Evolutionary conservation across 768 basidiomycete genomes (phyloP).

Genomic region (Phlegmacium glaucopus): DNA sequence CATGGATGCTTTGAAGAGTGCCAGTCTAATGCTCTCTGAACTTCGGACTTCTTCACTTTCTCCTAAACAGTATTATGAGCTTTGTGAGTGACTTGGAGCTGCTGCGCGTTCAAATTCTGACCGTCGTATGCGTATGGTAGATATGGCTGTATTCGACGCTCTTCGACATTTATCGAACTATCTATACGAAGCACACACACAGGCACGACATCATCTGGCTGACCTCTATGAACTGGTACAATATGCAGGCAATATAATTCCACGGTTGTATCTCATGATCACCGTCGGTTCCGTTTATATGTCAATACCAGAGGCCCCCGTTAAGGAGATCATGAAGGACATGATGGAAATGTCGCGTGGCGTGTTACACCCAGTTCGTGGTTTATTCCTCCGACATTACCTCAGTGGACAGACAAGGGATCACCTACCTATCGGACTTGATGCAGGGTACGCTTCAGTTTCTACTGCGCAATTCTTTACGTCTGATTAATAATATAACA

Average conservation of each 20-base stretch:
- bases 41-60: conserved; percentile 89
- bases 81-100: conserved; percentile 57
- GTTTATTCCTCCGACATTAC: conserved; percentile 94
- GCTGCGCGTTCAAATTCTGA: conserved; percentile 7
- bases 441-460: conserved; percentile 60
- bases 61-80: conserved; percentile 98
- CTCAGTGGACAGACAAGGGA: conserved; percentile 96
- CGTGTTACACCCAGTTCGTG: conserved; percentile 95
- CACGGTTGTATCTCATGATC: conserved; percentile 96
- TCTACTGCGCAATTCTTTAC: background rate
- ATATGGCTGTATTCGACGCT: conserved; percentile 99
- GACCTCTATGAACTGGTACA: conserved; percentile 99
- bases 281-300: conserved; percentile 99
- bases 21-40: conserved; percentile 96
- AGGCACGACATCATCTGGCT: conserved; percentile 90
- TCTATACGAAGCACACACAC: conserved; percentile 92
- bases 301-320: conserved; percentile 94
- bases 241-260: conserved; percentile 96
- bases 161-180: conserved; percentile 94
- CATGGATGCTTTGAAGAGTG: conserved; percentile 98
- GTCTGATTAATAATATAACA: conserved; percentile 3
- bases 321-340: conserved; percentile 99
- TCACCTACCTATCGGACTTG: conserved; percentile 85
- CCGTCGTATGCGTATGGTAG: conserved; percentile 33
- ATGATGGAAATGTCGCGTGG: conserved; percentile 99